Percentiles rank a stretch among this genome's conserved stretches.
These are phyloP conservation scores for Phaeotremella skinneri DNA, from an alignment of 768 basidiomycete species.

Conservation along the genomic window DNA sequence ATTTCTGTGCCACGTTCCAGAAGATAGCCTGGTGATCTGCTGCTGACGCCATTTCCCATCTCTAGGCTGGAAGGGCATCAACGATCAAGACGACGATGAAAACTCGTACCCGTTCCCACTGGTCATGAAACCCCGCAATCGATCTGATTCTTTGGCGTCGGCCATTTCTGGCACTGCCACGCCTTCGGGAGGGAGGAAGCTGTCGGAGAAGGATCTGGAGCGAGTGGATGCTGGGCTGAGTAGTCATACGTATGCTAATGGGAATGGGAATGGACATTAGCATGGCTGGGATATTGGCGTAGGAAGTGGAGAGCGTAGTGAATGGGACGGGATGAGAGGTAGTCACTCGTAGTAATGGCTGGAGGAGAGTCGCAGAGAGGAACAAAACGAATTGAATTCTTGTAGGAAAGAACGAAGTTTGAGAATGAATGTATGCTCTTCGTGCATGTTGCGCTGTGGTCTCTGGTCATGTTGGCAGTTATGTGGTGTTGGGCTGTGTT, in stretches of 20 bases:
- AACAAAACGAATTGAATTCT: neutral
- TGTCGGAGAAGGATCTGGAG: conserved; percentile 82
- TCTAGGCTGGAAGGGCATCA: conserved; percentile 51
- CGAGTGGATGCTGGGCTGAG: conserved; percentile 81
- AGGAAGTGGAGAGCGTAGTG: neutral
- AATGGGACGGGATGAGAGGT: neutral
- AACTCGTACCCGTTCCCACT: conserved; percentile 53
- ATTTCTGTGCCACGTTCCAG: conserved; percentile 55
- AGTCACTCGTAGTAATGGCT: too few species aligned
- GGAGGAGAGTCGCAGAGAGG: neutral
- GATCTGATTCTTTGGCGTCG: conserved; percentile 58
- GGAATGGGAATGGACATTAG: conserved; percentile 35
- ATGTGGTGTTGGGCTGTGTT: too few species aligned
- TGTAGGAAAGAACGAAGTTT: too few species aligned
- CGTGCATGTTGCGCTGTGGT: too few species aligned
- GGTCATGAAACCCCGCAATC: conserved; percentile 52
- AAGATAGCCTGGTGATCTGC: neutral
- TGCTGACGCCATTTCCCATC: conserved; percentile 47
- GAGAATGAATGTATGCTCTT: too few species aligned
- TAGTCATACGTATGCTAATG: conserved; percentile 27
- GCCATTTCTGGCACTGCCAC: conserved; percentile 67
- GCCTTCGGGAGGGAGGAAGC: conserved; percentile 80
- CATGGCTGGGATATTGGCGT: neutral
- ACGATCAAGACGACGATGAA: conserved; percentile 68
- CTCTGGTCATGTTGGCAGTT: too few species aligned